These are phyloP conservation scores for Sclerotinia minor DNA, from an alignment of 2,329 filamentous ascomycete species.

Conservation along the genomic window DNA sequence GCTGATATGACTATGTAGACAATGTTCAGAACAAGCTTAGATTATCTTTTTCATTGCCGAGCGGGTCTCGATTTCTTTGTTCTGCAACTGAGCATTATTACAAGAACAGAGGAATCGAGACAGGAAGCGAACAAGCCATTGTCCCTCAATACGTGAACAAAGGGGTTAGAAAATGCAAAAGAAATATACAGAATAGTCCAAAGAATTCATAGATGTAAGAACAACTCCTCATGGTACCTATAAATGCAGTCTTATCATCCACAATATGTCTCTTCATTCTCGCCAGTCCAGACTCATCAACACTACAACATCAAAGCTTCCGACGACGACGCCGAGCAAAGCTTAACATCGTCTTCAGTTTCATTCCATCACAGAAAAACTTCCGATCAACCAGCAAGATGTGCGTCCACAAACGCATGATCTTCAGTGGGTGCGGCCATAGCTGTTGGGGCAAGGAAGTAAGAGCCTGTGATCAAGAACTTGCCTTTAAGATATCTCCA, in stretches of 20 bases:
- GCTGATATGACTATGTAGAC: neutral
- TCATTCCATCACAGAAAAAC: neutral
- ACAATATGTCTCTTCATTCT: neutral
- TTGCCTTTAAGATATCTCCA: constrained; percentile 1
- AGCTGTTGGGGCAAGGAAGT: neutral
- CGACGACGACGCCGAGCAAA: constrained; percentile 1
- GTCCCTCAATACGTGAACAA: neutral
- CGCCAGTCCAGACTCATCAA: neutral
- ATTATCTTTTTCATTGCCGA: neutral
- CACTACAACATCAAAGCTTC: neutral
- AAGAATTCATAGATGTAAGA: neutral
- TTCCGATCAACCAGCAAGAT: constrained; percentile 14
- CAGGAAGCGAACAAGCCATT: neutral
- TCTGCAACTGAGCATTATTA: neutral
- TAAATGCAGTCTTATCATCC: neutral
- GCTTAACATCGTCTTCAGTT: neutral
- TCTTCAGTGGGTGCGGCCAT: constrained; percentile 13
- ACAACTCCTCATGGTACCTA: neutral
- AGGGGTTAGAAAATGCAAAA: neutral
- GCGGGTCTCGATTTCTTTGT: neutral
- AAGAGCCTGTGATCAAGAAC: constrained; percentile 3
- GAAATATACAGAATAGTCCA: neutral
- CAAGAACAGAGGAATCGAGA: neutral
- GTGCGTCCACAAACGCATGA: neutral
- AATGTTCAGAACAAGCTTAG: neutral